Conservation (phyloP, 139 green algal genomes). For the Picochlorum sp. region DNA sequence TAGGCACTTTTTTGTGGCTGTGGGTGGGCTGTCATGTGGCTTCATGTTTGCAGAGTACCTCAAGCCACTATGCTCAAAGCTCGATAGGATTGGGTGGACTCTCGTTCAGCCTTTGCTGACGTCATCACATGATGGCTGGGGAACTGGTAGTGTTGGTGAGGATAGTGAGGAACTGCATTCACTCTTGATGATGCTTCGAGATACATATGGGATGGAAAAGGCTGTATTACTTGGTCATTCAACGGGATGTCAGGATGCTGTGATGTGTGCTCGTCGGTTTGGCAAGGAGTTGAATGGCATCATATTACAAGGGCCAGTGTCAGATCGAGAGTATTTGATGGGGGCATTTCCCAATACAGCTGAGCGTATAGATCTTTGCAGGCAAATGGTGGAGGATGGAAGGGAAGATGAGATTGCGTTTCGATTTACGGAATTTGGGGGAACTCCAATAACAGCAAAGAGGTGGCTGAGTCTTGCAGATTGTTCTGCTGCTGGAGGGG, state of each 20-base stretch:
- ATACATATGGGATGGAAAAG: constrained; percentile 16
- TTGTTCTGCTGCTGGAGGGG: neutral
- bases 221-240: constrained; percentile 57
- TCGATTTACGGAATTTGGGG: constrained; percentile 11
- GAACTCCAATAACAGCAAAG: constrained; percentile 35
- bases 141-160: constrained; percentile 40
- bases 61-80: constrained; percentile 19
- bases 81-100: constrained; percentile 23
- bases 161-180: constrained; percentile 48
- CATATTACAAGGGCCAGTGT: constrained; percentile 50
- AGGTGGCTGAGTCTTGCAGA: constrained; percentile 30
- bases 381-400: constrained; percentile 31
- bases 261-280: constrained; percentile 34
- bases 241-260: constrained; percentile 67
- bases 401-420: constrained; percentile 40
- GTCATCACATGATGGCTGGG: constrained; percentile 53
- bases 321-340: constrained; percentile 44
- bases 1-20: constrained; percentile 28
- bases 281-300: constrained; percentile 23
- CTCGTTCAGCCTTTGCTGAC: constrained; percentile 52
- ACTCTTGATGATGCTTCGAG: neutral
- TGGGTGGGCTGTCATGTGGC: constrained; percentile 52
- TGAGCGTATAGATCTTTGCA: neutral
- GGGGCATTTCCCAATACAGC: constrained; percentile 14
- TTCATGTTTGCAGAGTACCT: constrained; percentile 49